Evolutionary conservation across 176 grass and related monocot genomes (phyloP), one percentile per base, ranked within the genome.

Genomic region (Canna indica): DNA sequence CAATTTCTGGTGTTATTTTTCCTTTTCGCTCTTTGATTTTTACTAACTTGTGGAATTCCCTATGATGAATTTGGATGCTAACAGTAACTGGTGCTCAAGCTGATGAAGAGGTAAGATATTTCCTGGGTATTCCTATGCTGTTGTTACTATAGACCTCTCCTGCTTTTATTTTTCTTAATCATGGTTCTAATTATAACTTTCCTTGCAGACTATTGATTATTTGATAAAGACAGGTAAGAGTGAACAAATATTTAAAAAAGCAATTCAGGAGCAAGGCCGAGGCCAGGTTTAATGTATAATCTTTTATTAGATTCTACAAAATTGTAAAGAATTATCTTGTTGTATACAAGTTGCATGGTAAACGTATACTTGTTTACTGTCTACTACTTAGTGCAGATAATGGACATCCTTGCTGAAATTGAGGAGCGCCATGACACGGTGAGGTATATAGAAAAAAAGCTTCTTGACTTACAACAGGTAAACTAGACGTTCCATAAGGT

Each of bases 61-160:
- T 45, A n/a, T n/a, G n/a, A n/a, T n/a, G n/a, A n/a, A 45, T 36
- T 77, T 56, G 10, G 35, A 38, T 13, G 57, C 76, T 57, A 73
- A 61, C 56, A 83, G 87, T 95, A 59, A 91, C 91, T 42, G 91
- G 91, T 61, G 85, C 59, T 74, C 87, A 75, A 67, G 85, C 82
- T 34, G 82, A 91, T 78, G 83, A 95, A 82, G 87, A 95, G 85
- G 91, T 91, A 81, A 65, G 42, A 47, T 70, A n/a, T 47, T n/a
- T 2, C 15, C 53, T 36, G 1, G 58, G 15, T 15, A 33, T 34
- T 32, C 7, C 15, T 18, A 16, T 64, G 14, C 17, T 64, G 29
- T 36, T 32, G 20, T 16, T 17, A 16, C 28, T 35, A 33, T 16
- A 6, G 8, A 17, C 20, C 7, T 17, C 1, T 63, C 14, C 6